Percentiles rank a stretch among this genome's conserved stretches.
Evolutionary conservation across 352 stramenopile genomes (phyloP).

Genomic region (Phytophthora brassicae): DNA sequence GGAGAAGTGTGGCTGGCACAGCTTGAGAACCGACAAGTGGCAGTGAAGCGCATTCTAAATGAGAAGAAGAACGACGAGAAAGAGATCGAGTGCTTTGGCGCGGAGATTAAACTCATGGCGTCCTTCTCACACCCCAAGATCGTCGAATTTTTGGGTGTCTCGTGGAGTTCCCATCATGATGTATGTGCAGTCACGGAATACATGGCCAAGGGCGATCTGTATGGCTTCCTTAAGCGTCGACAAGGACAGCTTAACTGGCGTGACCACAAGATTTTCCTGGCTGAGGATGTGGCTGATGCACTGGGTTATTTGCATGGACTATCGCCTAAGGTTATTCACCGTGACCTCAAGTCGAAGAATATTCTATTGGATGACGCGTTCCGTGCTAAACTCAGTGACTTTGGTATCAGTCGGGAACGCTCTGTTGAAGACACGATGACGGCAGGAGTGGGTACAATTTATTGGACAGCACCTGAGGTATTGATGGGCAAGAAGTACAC

Average conservation of each 20-base stretch:
- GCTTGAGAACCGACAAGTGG: slow-evolving; percentile 76
- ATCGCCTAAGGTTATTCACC: slow-evolving; percentile 79
- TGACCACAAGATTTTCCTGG: slow-evolving; percentile 74
- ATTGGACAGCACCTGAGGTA: slow-evolving; percentile 83
- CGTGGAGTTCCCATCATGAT: slow-evolving; percentile 69
- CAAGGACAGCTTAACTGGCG: slow-evolving; percentile 70
- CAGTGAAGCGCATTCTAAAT: slow-evolving; percentile 79
- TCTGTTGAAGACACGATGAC: slow-evolving; percentile 85
- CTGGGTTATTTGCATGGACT: slow-evolving; percentile 76
- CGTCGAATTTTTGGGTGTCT: slow-evolving; percentile 78
- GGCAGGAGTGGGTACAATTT: slow-evolving; percentile 78
- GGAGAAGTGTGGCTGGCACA: slow-evolving; percentile 86
- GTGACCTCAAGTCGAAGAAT: slow-evolving; percentile 81
- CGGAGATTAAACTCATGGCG: slow-evolving; percentile 88
- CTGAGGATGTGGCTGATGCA: slow-evolving; percentile 70
- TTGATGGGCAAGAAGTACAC: slow-evolving; percentile 86
- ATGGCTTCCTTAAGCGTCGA: slow-evolving; percentile 70
- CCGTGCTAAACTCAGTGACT: slow-evolving; percentile 70
- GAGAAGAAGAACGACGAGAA: slow-evolving; percentile 84
- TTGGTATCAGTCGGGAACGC: slow-evolving; percentile 77
- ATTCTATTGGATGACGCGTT: slow-evolving; percentile 68
- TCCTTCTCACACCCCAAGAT: slow-evolving; percentile 82
- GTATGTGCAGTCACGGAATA: slow-evolving; percentile 83
- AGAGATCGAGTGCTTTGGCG: slow-evolving; percentile 83
- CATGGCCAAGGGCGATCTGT: slow-evolving; percentile 78